Base-by-base conservation (phyloP, 495 filamentous ascomycete genomes). In the Neurospora hispaniola region DNA sequence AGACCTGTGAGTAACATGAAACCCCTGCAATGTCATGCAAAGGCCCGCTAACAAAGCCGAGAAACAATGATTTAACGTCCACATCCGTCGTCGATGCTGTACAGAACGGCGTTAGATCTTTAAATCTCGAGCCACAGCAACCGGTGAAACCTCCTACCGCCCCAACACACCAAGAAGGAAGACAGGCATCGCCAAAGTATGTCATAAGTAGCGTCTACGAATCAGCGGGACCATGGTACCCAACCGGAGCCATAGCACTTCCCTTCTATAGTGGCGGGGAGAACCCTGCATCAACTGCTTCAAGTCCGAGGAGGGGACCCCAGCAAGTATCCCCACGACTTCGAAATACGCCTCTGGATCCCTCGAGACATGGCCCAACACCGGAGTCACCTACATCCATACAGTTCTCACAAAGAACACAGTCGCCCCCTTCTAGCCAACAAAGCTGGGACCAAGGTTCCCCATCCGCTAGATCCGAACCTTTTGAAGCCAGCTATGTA, bases 401-500 rank as follows among this genome's bases (percentile, higher is more conserved):
- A 35, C 54, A 66, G 4, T 9, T 70, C 10, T 16, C 72, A 18
- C 73, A 75, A 7, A 69, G 66, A 20, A 69, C 66, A 16, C 68
- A 69, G 4, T 70, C 73, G 1, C 70, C 72, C 18, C 71, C 66
- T 8, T 41, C 71, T 3, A 71, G 35, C 38, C 46, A 72, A 23
- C 66, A 59, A 20, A 69, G 23, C 7, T 74, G 75, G 74, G 68
- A 66, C 3, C 66, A 69, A 23, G 43, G 42, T 8, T 76, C 76
- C 12, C 72, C 74, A 9, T 71, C 76, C 5, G 59, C 69, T 16
- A 73, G 62, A 41, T 79, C 77, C 3, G 75, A 76, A 31, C 70
- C 71, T 2, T 72, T 74, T 14, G 46, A n/a, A 35, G 31, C 54
- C 35, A 66, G 54, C 42, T 43, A 31, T 8, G 35, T 39, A 35